phyloP scores from a whole-genome alignment of 805 yeast species.

The Dipodascus albidus region DNA sequence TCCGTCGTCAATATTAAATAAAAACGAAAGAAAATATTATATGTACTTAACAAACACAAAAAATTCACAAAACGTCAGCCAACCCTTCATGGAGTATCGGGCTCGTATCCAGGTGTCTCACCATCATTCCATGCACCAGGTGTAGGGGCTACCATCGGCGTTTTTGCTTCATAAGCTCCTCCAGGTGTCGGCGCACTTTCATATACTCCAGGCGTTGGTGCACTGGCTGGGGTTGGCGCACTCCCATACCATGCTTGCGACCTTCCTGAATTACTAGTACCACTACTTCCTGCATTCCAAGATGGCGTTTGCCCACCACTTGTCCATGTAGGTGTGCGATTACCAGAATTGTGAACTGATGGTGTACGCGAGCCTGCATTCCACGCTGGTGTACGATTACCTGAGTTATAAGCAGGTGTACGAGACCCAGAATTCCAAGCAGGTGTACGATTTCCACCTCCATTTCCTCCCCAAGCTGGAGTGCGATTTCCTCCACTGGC shows the following conservation, averaged over 20 bases:
- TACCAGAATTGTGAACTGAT: conserved; percentile 25
- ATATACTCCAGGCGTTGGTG: conserved; percentile 26
- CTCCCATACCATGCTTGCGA: conserved; percentile 25
- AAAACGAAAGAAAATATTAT: too few relatives aligned
- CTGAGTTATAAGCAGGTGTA: conserved; percentile 36
- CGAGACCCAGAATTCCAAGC: conserved; percentile 31
- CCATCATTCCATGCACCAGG: conserved; percentile 28
- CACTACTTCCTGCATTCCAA: conserved; percentile 25
- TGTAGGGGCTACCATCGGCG: conserved; percentile 24
- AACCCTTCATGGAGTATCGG: conserved; percentile 13
- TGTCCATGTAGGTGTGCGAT: conserved; percentile 23
- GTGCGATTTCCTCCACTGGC: conserved; percentile 23
- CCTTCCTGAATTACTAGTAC: conserved; percentile 16
- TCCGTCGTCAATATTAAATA: too few relatives aligned
- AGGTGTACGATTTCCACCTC: conserved; percentile 31
- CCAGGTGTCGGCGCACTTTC: conserved; percentile 35
- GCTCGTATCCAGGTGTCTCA: conserved; percentile 21
- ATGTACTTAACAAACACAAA: neutral
- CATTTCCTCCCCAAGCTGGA: conserved; percentile 29
- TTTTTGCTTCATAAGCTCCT: conserved; percentile 27
- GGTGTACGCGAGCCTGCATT: conserved; percentile 23
- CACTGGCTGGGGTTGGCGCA: conserved; percentile 25
- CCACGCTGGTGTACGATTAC: conserved; percentile 26
- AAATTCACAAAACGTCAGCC: neutral
- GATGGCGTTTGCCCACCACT: conserved; percentile 12